phyloP scores from a whole-genome alignment of 192 early-diverging fungal species.

The Podila clonocystis region DNA sequence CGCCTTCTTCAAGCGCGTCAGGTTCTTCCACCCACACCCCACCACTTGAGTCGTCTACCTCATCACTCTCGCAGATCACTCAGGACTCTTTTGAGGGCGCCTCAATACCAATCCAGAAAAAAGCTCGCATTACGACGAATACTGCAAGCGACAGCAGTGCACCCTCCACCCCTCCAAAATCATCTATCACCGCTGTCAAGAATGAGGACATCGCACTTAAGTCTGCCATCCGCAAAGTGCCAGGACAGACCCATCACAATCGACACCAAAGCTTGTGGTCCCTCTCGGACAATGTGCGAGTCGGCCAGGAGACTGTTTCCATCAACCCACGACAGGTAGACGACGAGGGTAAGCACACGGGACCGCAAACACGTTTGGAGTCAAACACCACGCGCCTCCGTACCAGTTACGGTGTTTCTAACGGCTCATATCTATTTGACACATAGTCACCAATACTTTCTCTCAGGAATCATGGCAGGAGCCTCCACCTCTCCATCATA shows the following conservation, averaged over 20 bases:
- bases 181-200: constrained; percentile 12
- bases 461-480: constrained; percentile 23
- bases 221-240: constrained; percentile 30
- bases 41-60: constrained; percentile 3
- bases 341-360: constrained; percentile 24
- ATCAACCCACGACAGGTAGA: constrained; percentile 43
- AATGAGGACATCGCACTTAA: constrained; percentile 25
- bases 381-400: not conserved
- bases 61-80: constrained; percentile 12
- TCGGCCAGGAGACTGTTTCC: constrained; percentile 25
- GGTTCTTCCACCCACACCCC: constrained; percentile 4
- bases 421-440: not conserved
- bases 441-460: constrained; percentile 32
- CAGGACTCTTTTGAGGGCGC: constrained; percentile 16
- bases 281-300: constrained; percentile 11
- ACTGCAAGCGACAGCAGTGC: constrained; percentile 28
- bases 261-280: constrained; percentile 24
- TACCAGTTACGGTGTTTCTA: not conserved
- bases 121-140: constrained; percentile 20
- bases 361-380: not conserved
- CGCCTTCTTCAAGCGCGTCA: constrained; percentile 10
- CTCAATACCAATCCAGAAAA: constrained; percentile 18
- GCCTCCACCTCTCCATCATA: constrained; percentile 40
- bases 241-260: constrained; percentile 10
- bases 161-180: constrained; percentile 35